These are phyloP conservation scores for Vitis hybrid DNA, from an alignment of 177 flowering plant genomes.

Conservation along the genomic window DNA sequence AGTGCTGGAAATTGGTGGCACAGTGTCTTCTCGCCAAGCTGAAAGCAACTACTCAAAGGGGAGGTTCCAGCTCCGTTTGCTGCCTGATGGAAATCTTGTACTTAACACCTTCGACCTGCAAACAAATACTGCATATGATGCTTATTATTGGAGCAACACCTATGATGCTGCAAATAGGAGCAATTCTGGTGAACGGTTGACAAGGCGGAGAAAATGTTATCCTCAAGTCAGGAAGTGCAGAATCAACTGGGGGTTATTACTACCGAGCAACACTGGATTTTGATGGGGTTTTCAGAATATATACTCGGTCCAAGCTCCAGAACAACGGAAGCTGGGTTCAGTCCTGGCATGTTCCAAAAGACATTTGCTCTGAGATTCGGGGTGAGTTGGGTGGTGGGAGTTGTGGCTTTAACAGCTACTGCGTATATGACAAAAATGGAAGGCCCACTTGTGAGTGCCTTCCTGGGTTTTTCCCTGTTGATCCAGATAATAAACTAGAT, in stretches of 20 bases:
- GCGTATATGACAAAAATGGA: not conserved
- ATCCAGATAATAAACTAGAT: too few relatives aligned
- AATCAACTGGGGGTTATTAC: constrained; percentile 6
- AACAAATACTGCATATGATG: too few relatives aligned
- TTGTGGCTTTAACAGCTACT: constrained; percentile 20
- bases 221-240: not conserved
- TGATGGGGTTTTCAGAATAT: constrained; percentile 30
- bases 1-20: not conserved
- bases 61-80: not conserved
- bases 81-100: too few relatives aligned
- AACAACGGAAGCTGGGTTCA: not conserved
- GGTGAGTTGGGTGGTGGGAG: constrained; percentile 12
- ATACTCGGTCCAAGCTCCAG: constrained; percentile 15
- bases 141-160: too few relatives aligned
- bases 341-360: constrained; percentile 1
- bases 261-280: constrained; percentile 15
- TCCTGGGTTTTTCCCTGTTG: too few relatives aligned
- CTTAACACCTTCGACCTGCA: too few relatives aligned
- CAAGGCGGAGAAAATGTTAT: not conserved
- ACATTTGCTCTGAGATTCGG: constrained; percentile 6
- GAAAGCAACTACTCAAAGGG: constrained; percentile 10
- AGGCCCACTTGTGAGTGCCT: constrained; percentile 16
- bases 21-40: constrained; percentile 1
- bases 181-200: not conserved
- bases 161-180: not conserved